phyloP scores from a whole-genome alignment of 768 basidiomycete species.

The Pulveroboletus sp. region DNA sequence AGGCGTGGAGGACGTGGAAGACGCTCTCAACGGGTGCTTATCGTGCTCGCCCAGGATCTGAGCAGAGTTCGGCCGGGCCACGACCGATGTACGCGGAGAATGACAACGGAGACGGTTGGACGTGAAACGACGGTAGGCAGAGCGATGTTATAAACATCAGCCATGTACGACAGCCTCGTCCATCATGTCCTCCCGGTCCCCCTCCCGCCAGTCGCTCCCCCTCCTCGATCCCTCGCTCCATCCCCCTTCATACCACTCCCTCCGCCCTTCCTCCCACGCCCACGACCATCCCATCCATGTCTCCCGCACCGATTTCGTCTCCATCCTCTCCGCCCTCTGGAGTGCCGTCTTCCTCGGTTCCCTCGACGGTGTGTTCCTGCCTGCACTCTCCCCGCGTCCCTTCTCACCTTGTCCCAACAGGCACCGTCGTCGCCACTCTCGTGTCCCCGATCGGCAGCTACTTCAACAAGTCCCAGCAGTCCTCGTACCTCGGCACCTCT shows the following conservation, averaged over 20 bases:
- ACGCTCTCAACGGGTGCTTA: background rate
- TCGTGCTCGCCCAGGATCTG: background rate
- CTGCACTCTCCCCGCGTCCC: background rate
- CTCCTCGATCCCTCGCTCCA: slow-evolving; percentile 39
- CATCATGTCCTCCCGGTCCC: slow-evolving; percentile 22
- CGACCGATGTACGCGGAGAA: slow-evolving; percentile 29
- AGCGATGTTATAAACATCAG: slow-evolving; percentile 17
- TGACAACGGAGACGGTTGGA: slow-evolving; percentile 20
- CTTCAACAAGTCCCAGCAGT: slow-evolving; percentile 73
- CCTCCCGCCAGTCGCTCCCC: slow-evolving; percentile 46
- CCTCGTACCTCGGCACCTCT: slow-evolving; percentile 85
- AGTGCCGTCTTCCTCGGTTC: slow-evolving; percentile 80
- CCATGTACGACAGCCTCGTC: background rate
- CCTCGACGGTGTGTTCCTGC: slow-evolving; percentile 61
- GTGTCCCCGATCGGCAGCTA: slow-evolving; percentile 81
- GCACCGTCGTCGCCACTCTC: slow-evolving; percentile 84
- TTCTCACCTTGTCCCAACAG: slow-evolving; percentile 24
- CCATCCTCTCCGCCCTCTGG: slow-evolving; percentile 78
- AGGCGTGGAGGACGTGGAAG: background rate
- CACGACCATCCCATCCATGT: slow-evolving; percentile 35
- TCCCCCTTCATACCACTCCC: slow-evolving; percentile 42
- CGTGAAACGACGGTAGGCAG: slow-evolving; percentile 18
- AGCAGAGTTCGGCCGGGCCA: slow-evolving; percentile 12
- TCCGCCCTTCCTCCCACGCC: slow-evolving; percentile 32
- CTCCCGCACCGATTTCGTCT: slow-evolving; percentile 51